Conservation (phyloP, 2,329 filamentous ascomycete species). For the Amylocarpus encephaloides region DNA sequence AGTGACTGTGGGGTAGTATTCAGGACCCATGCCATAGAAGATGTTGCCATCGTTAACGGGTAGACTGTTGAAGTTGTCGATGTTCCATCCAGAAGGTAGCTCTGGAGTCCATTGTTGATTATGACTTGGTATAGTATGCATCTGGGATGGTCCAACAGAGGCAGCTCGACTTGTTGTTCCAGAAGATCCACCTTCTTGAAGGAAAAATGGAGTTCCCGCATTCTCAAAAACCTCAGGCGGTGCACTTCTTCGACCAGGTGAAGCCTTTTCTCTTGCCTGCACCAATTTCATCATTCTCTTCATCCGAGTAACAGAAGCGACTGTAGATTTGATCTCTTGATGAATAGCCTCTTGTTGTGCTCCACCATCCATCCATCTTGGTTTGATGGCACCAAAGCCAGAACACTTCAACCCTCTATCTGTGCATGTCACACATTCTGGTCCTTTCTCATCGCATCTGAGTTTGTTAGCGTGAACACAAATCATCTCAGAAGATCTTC, state of each 20-base stretch:
- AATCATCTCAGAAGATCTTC: background rate
- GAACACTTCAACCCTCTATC: conserved; percentile 8
- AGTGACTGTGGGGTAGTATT: background rate
- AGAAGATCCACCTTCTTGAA: conserved; percentile 2
- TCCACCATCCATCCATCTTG: conserved; percentile 10
- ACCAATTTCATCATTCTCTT: conserved; percentile 10
- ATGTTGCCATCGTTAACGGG: background rate
- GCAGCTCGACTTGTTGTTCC: conserved; percentile 1
- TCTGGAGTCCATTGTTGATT: conserved; percentile 2
- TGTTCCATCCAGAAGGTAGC: conserved; percentile 1
- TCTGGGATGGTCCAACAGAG: background rate
- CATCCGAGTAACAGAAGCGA: conserved; percentile 8
- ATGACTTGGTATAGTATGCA: background rate
- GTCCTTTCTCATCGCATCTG: conserved; percentile 8
- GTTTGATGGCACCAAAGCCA: conserved; percentile 7
- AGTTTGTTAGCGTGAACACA: background rate
- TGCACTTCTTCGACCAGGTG: conserved; percentile 2
- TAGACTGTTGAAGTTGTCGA: conserved; percentile 1
- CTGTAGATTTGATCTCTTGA: conserved; percentile 8
- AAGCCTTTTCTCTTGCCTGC: conserved; percentile 6
- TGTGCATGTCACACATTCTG: conserved; percentile 5
- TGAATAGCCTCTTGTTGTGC: conserved; percentile 9
- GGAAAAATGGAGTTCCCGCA: background rate
- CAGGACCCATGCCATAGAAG: background rate
- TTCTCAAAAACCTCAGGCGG: conserved; percentile 3